A percentile compares a stretch with the other conserved stretches of the same genome.
Conservation (phyloP, 805 yeast species). For the Ogataea saltuana region DNA sequence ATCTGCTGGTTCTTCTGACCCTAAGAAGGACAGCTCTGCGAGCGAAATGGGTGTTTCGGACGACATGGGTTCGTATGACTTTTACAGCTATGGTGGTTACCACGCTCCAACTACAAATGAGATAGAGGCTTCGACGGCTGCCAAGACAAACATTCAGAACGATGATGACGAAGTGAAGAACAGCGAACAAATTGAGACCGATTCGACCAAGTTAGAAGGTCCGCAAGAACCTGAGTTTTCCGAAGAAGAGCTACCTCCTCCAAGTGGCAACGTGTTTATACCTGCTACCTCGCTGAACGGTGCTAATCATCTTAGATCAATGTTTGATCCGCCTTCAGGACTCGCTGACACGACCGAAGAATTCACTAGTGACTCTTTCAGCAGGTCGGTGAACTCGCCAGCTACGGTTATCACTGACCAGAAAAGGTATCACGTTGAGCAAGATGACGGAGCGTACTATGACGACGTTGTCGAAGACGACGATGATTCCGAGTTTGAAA, state of each 20-base stretch:
- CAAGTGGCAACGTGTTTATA: constrained; percentile 19
- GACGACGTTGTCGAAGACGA: constrained; percentile 37
- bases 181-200: constrained; percentile 2
- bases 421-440: constrained; percentile 30
- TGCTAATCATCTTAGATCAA: constrained; percentile 25
- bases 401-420: constrained; percentile 28
- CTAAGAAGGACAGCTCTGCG: neutral
- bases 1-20: constrained; percentile 6
- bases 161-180: constrained; percentile 2
- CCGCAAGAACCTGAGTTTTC: constrained; percentile 1
- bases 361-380: neutral
- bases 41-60: constrained; percentile 17
- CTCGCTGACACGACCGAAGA: constrained; percentile 8
- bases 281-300: constrained; percentile 22
- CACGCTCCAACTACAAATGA: constrained; percentile 23
- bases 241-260: constrained; percentile 24
- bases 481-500: constrained; percentile 46
- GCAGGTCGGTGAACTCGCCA: constrained; percentile 19
- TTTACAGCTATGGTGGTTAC: constrained; percentile 37
- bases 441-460: constrained; percentile 33
- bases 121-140: constrained; percentile 7
- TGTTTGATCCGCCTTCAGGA: constrained; percentile 33
- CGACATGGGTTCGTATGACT: constrained; percentile 26
- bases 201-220: constrained; percentile 8
- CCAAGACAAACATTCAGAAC: neutral